Base-by-base conservation (phyloP, 2,329 filamentous ascomycete species). In the Meredithiella fracta region DNA sequence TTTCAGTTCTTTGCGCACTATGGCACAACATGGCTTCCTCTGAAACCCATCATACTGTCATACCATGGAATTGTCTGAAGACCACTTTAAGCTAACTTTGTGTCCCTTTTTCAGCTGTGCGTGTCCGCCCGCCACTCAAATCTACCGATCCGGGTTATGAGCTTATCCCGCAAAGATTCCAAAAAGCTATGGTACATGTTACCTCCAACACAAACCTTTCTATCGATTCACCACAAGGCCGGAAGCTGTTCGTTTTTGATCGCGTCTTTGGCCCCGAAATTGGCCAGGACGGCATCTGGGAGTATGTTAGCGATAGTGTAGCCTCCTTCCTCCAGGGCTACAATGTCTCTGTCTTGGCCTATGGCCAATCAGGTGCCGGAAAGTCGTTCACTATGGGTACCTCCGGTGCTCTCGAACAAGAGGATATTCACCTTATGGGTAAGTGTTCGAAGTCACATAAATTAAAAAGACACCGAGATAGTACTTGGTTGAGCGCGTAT, bases 341-440 rank as follows among this genome's bases (percentile, higher is more conserved):
- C 77, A 98, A 98, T 79, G 92, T 98, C 58, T 98, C 92, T 2
- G 80, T 98, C 52, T 73, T 98, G 63, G 92, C 92, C 51, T 98
- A 98, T 65, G 92, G 92, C 62, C 92, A 98, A 72, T 98, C 92
- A 26, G 92, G 92, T 57, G 89, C 92, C 9, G 92, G 92, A 63
- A 98, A 98, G 71, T 97, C 91, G 2, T 97, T 94, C 67, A 98
- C 92, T 0, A 98, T 98, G 92, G 92, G 92, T 57, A 98, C 92
- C 0, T 89, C 91, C 0, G 89, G 89, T 3, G 87, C 90, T 1
- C 69, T 69, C 22, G 90, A 96, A 64, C 85, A 94, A 64, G 75
- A 73, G 25, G 76, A 91, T 63, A 61, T 74, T 29, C 77, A 83
- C 6, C 69, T 80, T 29, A 92, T 91, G 85, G 89, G 88, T 92